Percentiles rank a stretch among this genome's conserved stretches.
Conservation (phyloP, 352 stramenopile genomes). For the Pythium dissotocum region DNA sequence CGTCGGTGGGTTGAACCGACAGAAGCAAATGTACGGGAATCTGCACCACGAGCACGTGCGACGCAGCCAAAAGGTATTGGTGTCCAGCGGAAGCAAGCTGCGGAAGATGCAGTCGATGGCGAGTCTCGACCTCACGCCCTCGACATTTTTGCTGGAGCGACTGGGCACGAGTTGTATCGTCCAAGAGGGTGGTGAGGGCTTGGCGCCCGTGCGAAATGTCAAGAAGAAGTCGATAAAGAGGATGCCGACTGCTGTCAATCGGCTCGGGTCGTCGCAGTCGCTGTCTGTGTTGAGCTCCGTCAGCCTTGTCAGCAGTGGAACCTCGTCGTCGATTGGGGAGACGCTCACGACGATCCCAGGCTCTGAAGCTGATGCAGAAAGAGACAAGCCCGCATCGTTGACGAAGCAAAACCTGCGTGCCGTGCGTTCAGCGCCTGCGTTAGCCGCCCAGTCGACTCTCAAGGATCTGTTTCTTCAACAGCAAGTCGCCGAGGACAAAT, state of each 20-base stretch:
- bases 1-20: constrained; percentile 69
- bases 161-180: constrained; percentile 67
- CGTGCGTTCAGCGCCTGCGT: constrained; percentile 16
- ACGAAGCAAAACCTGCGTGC: neutral
- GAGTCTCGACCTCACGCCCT: constrained; percentile 60
- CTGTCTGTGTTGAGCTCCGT: constrained; percentile 6
- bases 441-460: constrained; percentile 28
- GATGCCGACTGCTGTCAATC: neutral
- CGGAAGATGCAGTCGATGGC: constrained; percentile 35
- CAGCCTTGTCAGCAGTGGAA: neutral
- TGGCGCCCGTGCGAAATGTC: neutral
- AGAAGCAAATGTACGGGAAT: constrained; percentile 75
- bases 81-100: constrained; percentile 38
- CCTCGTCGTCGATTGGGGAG: neutral
- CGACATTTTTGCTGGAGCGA: constrained; percentile 65
- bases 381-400: neutral
- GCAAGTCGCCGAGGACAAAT: constrained; percentile 33
- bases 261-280: constrained; percentile 10
- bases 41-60: constrained; percentile 69
- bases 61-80: constrained; percentile 48
- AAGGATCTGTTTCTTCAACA: constrained; percentile 44
- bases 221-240: constrained; percentile 30
- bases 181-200: constrained; percentile 4
- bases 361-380: neutral
- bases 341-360: neutral